Percentiles rank a stretch among this genome's conserved stretches.
Evolutionary conservation across 2,329 filamentous ascomycete species (phyloP).

Genomic region (Canariomyces notabilis): DNA sequence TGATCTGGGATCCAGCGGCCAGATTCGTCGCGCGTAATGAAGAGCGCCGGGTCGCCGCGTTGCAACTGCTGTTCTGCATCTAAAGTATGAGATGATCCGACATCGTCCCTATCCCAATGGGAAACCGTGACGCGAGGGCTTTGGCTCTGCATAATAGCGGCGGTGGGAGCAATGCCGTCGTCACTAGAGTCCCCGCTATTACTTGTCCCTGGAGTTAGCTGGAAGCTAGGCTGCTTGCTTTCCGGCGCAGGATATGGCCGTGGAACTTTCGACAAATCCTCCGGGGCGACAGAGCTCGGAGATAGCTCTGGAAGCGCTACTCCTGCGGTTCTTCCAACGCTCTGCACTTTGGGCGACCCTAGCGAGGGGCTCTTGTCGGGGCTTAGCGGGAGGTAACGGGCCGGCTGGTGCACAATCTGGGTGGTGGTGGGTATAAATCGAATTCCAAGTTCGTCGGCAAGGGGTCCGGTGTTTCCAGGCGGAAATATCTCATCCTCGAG

Average conservation of each 20-base stretch:
- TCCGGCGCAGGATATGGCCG: constrained; percentile 29
- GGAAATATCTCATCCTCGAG: constrained; percentile 33
- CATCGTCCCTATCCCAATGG: constrained; percentile 45
- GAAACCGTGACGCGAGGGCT: constrained; percentile 55
- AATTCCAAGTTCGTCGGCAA: constrained; percentile 13
- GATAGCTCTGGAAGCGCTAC: constrained; percentile 25
- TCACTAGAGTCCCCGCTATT: constrained; percentile 48
- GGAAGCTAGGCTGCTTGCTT: constrained; percentile 30
- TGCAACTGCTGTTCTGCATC: constrained; percentile 11
- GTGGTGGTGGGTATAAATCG: constrained; percentile 12
- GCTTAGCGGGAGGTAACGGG: constrained; percentile 41
- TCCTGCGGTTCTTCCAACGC: constrained; percentile 23
- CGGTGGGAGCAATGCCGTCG: constrained; percentile 39
- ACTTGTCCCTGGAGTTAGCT: constrained; percentile 47
- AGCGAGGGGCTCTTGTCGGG: constrained; percentile 48
- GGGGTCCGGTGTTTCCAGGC: constrained; percentile 17
- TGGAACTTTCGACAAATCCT: constrained; percentile 39
- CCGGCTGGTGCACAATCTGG: constrained; percentile 24
- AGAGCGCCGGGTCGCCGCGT: constrained; percentile 15
- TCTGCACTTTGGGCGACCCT: constrained; percentile 38
- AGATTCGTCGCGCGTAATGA: constrained; percentile 35
- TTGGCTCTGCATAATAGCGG: constrained; percentile 39
- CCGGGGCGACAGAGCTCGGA: constrained; percentile 36
- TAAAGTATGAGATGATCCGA: constrained; percentile 15
- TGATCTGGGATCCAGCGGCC: constrained; percentile 39